Evolutionary conservation across 306 rosid species (phyloP).

Genomic region (Pyrus pyrifolia): DNA sequence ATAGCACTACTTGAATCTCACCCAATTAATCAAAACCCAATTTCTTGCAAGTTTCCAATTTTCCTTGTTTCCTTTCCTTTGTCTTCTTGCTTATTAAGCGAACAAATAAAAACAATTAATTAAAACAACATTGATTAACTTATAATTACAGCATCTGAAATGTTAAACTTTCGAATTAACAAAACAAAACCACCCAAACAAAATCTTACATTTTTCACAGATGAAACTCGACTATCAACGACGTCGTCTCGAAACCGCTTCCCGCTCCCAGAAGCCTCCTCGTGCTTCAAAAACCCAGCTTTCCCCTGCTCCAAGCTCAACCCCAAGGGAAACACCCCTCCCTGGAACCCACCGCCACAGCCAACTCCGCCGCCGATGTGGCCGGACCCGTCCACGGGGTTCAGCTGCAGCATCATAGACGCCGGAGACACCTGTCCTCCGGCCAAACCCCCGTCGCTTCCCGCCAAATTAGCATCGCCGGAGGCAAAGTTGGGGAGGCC

Average conservation of each 20-base stretch:
- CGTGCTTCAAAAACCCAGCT: slow-evolving; percentile 60
- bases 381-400: slow-evolving; percentile 53
- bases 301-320: slow-evolving; percentile 88
- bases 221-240: slow-evolving; percentile 49
- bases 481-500: slow-evolving; percentile 62
- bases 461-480: slow-evolving; percentile 44
- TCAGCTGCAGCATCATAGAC: slow-evolving; percentile 81
- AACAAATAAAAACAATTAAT: background rate
- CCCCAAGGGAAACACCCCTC: slow-evolving; percentile 68
- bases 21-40: background rate
- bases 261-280: slow-evolving; percentile 83
- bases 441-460: slow-evolving; percentile 36
- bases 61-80: background rate
- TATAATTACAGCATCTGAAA: background rate
- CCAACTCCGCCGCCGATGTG: slow-evolving; percentile 37
- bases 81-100: slow-evolving; percentile 1
- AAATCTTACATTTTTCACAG: slow-evolving; percentile 58
- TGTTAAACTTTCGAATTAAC: background rate
- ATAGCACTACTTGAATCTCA: background rate
- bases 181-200: background rate
- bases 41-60: background rate
- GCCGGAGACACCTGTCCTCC: slow-evolving; percentile 29
- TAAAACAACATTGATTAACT: background rate
- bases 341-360: slow-evolving; percentile 46
- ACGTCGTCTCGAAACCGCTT: slow-evolving; percentile 70